phyloP scores from a whole-genome alignment of 1,284 basidiomycete species.

The Cryptococcus hybrid region DNA sequence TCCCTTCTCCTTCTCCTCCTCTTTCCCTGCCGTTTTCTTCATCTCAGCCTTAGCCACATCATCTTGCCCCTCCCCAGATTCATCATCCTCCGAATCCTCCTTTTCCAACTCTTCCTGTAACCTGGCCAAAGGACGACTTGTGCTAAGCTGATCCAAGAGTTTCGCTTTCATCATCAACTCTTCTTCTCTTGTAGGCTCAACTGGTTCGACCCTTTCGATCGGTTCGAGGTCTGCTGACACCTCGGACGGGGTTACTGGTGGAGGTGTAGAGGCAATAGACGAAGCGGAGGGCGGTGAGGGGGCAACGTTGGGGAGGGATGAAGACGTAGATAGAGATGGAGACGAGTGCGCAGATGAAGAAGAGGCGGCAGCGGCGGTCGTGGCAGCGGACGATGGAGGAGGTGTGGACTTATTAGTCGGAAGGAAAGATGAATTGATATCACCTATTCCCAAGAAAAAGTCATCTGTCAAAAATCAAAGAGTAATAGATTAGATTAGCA shows the following conservation, averaged over 20 bases:
- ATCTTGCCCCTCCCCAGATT: background rate
- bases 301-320: background rate
- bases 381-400: slow-evolving; percentile 5
- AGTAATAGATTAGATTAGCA: background rate
- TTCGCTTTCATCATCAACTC: slow-evolving; percentile 54
- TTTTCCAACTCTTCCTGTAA: slow-evolving; percentile 74
- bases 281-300: slow-evolving; percentile 4
- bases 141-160: slow-evolving; percentile 76
- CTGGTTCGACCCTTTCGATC: slow-evolving; percentile 16
- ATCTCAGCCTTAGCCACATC: background rate
- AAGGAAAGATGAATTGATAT: slow-evolving; percentile 93
- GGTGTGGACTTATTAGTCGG: slow-evolving; percentile 23
- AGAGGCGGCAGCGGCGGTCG: background rate
- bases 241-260: slow-evolving; percentile 3
- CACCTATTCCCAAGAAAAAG: slow-evolving; percentile 98
- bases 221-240: background rate
- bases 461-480: slow-evolving; percentile 63
- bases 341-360: background rate
- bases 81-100: slow-evolving; percentile 11
- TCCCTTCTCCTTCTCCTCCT: background rate
- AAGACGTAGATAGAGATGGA: background rate
- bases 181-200: slow-evolving; percentile 7
- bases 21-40: background rate
- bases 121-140: slow-evolving; percentile 81
- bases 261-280: slow-evolving; percentile 6